A percentile compares a stretch with the other conserved stretches of the same genome.
Conservation (phyloP, 2,329 filamentous ascomycete genomes). For the Hypocrella siamensis region DNA sequence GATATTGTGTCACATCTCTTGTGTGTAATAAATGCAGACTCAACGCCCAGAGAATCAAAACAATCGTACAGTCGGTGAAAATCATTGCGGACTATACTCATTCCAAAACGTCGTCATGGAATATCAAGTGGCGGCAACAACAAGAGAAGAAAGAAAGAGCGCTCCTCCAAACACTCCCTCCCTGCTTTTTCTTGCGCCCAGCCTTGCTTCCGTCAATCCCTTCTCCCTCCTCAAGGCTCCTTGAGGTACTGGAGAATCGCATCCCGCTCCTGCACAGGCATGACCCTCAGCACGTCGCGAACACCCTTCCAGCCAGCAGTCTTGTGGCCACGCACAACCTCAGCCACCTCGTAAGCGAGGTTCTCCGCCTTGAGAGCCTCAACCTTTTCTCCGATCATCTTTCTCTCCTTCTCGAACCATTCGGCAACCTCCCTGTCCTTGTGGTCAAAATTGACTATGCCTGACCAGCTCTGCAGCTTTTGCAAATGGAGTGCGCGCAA, state of each 20-base stretch:
- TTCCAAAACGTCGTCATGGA: no score
- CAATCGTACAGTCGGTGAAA: no score
- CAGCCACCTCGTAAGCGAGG: slow-evolving; percentile 30
- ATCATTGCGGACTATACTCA: no score
- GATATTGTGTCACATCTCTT: no score
- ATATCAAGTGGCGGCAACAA: no score
- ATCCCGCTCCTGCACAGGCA: slow-evolving; percentile 81
- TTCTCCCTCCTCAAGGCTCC: slow-evolving; percentile 23
- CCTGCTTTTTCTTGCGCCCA: no score
- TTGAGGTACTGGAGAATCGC: slow-evolving; percentile 50
- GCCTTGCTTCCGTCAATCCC: no score
- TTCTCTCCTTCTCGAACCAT: slow-evolving; percentile 95
- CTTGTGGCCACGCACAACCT: slow-evolving; percentile 28
- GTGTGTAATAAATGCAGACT: no score
- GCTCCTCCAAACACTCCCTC: slow-evolving; percentile 3
- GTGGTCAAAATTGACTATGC: slow-evolving; percentile 57
- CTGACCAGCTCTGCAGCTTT: slow-evolving; percentile 71
- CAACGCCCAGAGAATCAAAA: no score
- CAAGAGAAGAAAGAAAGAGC: neutral
- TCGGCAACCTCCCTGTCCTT: slow-evolving; percentile 73
- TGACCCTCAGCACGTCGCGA: slow-evolving; percentile 67
- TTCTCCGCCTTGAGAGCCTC: slow-evolving; percentile 68
- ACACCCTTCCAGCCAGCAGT: slow-evolving; percentile 74
- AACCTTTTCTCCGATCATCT: slow-evolving; percentile 68
- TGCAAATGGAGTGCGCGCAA: slow-evolving; percentile 53